phyloP scores from a whole-genome alignment of 441 rosid genomes.

The Erysimum cheiri region DNA sequence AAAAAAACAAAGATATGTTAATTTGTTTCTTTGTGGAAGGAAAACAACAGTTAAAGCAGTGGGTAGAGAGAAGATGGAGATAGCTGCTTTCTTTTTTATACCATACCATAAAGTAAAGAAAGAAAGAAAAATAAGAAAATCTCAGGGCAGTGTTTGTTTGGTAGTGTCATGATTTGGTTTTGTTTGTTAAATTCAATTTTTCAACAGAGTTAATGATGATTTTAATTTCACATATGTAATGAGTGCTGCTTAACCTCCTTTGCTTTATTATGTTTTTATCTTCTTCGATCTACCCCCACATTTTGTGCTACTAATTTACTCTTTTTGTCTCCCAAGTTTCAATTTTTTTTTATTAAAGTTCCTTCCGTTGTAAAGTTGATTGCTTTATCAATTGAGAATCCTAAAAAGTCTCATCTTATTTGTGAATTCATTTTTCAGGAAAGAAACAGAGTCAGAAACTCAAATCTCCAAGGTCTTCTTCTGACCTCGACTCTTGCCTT shows the following conservation, averaged over 20 bases:
- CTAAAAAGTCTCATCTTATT: slow-evolving; percentile 22
- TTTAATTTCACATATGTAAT: slow-evolving; percentile 45
- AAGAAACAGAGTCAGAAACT: slow-evolving; percentile 53
- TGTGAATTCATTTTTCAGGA: slow-evolving; percentile 54
- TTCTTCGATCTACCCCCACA: slow-evolving; percentile 26
- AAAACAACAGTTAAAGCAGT: slow-evolving; percentile 44
- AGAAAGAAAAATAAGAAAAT: slow-evolving; percentile 31
- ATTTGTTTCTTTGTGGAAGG: slow-evolving; percentile 27
- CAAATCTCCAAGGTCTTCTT: slow-evolving; percentile 50
- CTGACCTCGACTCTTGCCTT: slow-evolving; percentile 58
- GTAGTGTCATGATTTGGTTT: slow-evolving; percentile 59
- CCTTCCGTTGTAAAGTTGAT: slow-evolving; percentile 37
- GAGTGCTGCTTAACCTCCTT: slow-evolving; percentile 37
- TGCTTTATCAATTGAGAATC: slow-evolving; percentile 23
- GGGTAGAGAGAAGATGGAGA: slow-evolving; percentile 37
- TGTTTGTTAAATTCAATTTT: slow-evolving; percentile 39
- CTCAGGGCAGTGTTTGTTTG: slow-evolving; percentile 45
- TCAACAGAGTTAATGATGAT: slow-evolving; percentile 46
- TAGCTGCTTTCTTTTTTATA: slow-evolving; percentile 45
- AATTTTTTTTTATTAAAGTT: slow-evolving; percentile 5
- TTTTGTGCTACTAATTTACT: slow-evolving; percentile 28
- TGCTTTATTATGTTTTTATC: slow-evolving; percentile 22
- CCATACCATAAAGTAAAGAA: slow-evolving; percentile 41
- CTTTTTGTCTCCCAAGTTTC: slow-evolving; percentile 36
- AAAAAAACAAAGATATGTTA: slow-evolving; percentile 20